Evolutionary conservation across 75 land plant species (phyloP).

Genomic region (Isoetes taiwanensis): DNA sequence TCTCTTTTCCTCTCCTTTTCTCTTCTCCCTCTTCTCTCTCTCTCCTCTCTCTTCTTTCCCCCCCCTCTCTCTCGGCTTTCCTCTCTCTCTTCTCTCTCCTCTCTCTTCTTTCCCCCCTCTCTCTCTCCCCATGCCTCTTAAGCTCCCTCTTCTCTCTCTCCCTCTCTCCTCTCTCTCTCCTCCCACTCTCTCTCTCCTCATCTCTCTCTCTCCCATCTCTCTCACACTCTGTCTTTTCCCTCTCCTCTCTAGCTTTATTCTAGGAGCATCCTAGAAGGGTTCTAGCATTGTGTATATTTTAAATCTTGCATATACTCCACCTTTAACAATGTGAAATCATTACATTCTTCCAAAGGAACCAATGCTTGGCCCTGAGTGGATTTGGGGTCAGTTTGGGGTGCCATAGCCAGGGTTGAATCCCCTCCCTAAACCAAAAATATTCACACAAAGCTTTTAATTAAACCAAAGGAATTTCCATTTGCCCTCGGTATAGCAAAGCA

Average conservation of each 20-base stretch:
- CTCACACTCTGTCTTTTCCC: neutral
- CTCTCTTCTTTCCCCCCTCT: neutral
- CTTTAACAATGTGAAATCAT: too few species aligned
- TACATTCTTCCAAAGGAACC: too few species aligned
- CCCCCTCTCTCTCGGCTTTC: neutral
- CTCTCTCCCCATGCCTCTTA: neutral
- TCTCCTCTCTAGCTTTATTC: neutral
- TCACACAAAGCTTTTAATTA: too few species aligned
- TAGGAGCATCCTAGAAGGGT: too few species aligned
- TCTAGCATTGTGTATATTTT: too few species aligned
- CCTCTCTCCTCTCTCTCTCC: neutral
- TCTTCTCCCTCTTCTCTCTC: neutral
- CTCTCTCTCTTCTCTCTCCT: neutral
- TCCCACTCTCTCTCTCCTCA: neutral
- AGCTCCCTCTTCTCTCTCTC: neutral
- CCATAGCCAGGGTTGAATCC: too few species aligned
- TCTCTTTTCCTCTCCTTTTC: neutral
- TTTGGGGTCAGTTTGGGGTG: too few species aligned
- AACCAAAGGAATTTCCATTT: too few species aligned
- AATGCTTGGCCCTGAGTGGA: too few species aligned
- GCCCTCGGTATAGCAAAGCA: too few species aligned
- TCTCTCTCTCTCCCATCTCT: neutral
- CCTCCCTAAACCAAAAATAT: too few species aligned
- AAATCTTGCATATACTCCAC: too few species aligned
- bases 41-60: neutral